A percentile compares a stretch with the other conserved stretches of the same genome.
Evolutionary conservation across 1,284 basidiomycete species (phyloP).

Genomic region (Puccinia novopanici): DNA sequence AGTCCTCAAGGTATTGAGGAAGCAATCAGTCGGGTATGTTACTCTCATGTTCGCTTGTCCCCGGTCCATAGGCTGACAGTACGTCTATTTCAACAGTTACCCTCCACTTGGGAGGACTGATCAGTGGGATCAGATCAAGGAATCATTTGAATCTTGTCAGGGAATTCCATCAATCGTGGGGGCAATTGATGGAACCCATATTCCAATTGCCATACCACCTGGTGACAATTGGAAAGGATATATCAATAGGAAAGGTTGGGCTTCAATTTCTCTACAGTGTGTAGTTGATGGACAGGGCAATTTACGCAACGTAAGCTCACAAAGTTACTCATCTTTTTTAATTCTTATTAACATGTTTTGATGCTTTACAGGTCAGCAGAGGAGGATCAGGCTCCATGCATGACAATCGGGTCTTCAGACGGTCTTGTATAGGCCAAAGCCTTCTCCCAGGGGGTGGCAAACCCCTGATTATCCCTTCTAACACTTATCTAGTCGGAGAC

Average conservation of each 20-base stretch:
- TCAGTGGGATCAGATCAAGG: neutral
- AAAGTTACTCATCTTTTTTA: no score
- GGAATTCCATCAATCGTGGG: neutral
- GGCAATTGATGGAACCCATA: conserved; percentile 5
- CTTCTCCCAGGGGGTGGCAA: neutral
- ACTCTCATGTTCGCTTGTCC: no score
- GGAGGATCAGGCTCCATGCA: neutral
- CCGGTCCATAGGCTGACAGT: no score
- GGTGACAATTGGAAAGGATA: neutral
- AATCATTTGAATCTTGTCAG: neutral
- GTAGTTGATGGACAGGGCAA: neutral
- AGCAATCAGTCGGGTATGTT: no score
- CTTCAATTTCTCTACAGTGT: neutral
- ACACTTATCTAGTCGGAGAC: neutral
- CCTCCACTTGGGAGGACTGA: no score
- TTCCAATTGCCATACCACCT: neutral
- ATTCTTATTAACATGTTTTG: neutral
- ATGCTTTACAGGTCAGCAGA: no score
- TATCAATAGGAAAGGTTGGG: neutral
- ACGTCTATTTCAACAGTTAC: no score
- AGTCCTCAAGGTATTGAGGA: neutral
- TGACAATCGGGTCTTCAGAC: neutral
- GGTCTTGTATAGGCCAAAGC: neutral
- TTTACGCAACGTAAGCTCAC: neutral
- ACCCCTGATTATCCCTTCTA: neutral